These are phyloP conservation scores for Casuarina glauca DNA, from an alignment of 306 rosid genomes.

Conservation along the genomic window DNA sequence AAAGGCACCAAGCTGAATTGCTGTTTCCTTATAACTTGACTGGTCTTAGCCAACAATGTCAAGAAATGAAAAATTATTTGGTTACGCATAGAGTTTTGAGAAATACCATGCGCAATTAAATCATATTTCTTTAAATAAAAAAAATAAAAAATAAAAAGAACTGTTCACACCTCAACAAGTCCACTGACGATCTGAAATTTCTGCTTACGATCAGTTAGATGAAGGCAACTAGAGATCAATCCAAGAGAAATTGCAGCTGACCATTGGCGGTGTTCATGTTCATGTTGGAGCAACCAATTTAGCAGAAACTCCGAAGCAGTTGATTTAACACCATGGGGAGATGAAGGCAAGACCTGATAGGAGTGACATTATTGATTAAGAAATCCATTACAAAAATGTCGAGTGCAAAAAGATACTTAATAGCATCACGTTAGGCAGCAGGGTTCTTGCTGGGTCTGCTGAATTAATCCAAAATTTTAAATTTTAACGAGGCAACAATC, in stretches of 20 bases:
- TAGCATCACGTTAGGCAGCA: background rate
- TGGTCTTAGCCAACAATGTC: background rate
- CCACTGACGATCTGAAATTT: conserved; percentile 74
- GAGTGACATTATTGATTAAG: background rate
- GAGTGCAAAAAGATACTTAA: conserved; percentile 1
- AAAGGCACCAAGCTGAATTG: background rate
- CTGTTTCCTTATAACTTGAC: background rate
- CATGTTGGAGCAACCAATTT: conserved; percentile 87
- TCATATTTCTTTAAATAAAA: background rate
- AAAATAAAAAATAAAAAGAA: background rate
- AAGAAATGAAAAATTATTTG: background rate
- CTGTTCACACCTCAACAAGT: conserved; percentile 70
- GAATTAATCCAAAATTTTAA: background rate
- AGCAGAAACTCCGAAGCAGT: conserved; percentile 88
- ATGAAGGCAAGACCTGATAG: conserved; percentile 80
- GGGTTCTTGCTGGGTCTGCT: background rate
- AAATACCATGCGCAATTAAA: too few species aligned
- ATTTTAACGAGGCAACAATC: background rate
- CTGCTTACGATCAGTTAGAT: conserved; percentile 86
- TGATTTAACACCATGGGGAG: conserved; percentile 83
- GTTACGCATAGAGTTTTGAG: background rate
- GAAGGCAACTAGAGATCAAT: conserved; percentile 82
- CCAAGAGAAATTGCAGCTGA: conserved; percentile 95
- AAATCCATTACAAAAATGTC: background rate
- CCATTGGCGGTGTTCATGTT: conserved; percentile 91